Base-by-base conservation (phyloP, 495 filamentous ascomycete species). In the Acidomyces sp. region DNA sequence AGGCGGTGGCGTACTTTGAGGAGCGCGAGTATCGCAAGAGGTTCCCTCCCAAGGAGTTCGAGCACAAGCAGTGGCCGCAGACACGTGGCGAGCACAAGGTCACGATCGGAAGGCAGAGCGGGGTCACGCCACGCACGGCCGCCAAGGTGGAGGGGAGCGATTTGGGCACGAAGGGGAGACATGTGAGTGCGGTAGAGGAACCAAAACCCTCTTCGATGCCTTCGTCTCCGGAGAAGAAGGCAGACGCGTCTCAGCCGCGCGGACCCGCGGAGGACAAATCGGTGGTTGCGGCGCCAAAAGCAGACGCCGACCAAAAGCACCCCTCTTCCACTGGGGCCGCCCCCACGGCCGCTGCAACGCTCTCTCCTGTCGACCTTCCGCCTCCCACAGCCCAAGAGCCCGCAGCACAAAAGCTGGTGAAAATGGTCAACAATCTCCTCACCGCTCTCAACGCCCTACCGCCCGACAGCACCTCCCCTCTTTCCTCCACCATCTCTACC, bases 1-100 rank as follows among this genome's bases (percentile, higher is more conserved):
- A 94, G 51, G 78, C 78, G 12, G 90, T 97, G 19, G 74, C 92
- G n/a, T 96, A 93, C 63, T 82, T 97, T 44, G 90, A 97, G 63
- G 90, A 97, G 62, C 75, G 82, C 31, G 86, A 94, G 59, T 95
- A 92, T 62, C 77, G 82, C 51, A 83, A 80, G 59, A 77, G 88
- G 16, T 95, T 94, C 66, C 88, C 87, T 23, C 77, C 77, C 45
- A 70, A 78, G 22, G 63, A 75, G 13, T 69, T 63, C 17, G 17
- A 9, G 3, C 18, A 3, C 18, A 38, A 36, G 23, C 69, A 52
- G 60, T 67, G 57, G 55, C 63, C 42, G 52, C 59, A 52, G 49
- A 36, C 51, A 55, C 56, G 52, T 52, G 66, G 52, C 22, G 74
- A 78, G 48, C 74, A 75, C 48, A 74, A 80, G 49, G 71, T 94